Evolutionary conservation across 2,329 filamentous ascomycete genomes (phyloP), one percentile per base, ranked within the genome.

Genomic region (Clarireedia hainanense): DNA sequence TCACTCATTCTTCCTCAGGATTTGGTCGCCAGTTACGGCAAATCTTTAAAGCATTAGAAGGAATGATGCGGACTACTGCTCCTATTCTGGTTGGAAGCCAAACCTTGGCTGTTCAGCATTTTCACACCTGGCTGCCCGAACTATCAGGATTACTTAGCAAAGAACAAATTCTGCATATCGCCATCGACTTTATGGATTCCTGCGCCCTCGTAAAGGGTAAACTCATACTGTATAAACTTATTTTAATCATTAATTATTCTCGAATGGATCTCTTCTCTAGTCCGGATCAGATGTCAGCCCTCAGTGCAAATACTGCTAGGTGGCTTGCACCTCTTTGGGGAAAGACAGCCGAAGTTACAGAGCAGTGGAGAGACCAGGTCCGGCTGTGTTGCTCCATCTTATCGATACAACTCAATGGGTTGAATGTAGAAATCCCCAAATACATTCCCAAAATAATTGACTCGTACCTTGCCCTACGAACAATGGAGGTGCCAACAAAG

Each of bases 261-360:
- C 86, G 85, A 60, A 76, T 96, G 5, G 83, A 88, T 26, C 77
- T 96, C 23, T 97, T 97, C 72, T 80, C 85, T 9, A 78, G 86
- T n/a, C 80, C 85, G 0, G 87, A 92, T 58, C 87, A 92, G 62
- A 80, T 86, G 62, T 80, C 83, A 27, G 83, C 83, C 12, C 76
- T 96, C 47, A 83, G 88, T 58, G 80, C 86, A 47, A 95, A 91
- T 66, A 96, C 91, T 3, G 85, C 91, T 46, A 78, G 87, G 59
- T 99, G 94, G 94, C 84, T 99, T 57, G 85, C 86, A 12, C 91
- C 92, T 4, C 91, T 97, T 70, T 99, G 94, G 94, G 92, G 92
- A 12, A 82, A 83, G 59, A 81, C 80, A 0, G 79, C 81, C 4
- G 76, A 84, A 27, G 82, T 92, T 9, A 91, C 84, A 2, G 86